Evolutionary conservation across 2,329 filamentous ascomycete genomes (phyloP), one percentile per base, ranked within the genome.

Genomic region (Paraconiothyrium brasiliense): DNA sequence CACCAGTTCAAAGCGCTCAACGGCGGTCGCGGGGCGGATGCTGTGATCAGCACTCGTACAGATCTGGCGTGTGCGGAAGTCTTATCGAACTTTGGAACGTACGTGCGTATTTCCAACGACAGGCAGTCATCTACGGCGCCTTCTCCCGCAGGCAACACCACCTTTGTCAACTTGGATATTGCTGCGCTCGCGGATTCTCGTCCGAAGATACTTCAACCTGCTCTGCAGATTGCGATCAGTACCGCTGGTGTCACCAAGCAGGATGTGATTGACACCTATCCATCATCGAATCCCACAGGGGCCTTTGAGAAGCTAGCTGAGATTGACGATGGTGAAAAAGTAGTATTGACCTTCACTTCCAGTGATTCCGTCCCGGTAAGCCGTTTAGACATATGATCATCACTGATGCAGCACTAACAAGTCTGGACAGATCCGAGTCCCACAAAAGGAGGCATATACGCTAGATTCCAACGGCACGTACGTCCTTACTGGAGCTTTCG

Each of bases 281-380:
- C 46, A 20, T 20, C 46, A 9, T 48, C 46, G 22, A 10, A 48
- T 10, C 46, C 30, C 2, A 32, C 22, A 1, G 11, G 8, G 24
- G 46, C 46, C 27, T 48, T 48, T 48, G 46, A 48, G 46, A 48
- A 27, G 46, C 10, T 48, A 10, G 27, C 10, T 27, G 46, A 48
- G 4, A 10, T 48, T 30, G 46, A 30, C 4, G 3, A 48, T 7
- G 22, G 27, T 13, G 11, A 24, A 24, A 48, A 30, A 13, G 46
- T 48, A 14, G 24, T 48, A 1, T 48, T 48, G 46, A 48, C 46
- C 1, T 48, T 48, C 27, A 16, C 14, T 24, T 27, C 7, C 46
- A 13, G 27, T 8, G 22, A 48, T 10, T 14, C 14, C 7, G 24
- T 48, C 13, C 11, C 4, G 22, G 46, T 48, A 14, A 48, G 46